Conservation (phyloP, 164 flowering plant genomes). For the Piper betle region DNA sequence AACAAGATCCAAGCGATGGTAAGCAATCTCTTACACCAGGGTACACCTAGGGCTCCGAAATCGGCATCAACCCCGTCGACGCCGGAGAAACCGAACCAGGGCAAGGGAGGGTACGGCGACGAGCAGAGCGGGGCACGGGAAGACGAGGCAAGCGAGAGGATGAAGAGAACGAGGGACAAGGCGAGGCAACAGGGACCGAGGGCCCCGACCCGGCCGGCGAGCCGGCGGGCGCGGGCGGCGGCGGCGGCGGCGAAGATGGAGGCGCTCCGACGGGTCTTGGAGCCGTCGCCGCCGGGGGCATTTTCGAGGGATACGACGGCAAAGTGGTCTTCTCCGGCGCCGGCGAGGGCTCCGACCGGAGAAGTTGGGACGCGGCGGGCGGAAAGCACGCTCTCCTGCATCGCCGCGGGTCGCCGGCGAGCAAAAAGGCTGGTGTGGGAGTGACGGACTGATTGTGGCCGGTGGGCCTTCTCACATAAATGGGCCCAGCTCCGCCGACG, state of each 20-base stretch:
- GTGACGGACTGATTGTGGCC: too few species aligned
- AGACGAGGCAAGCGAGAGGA: constrained; percentile 22
- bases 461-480: too few species aligned
- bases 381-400: constrained; percentile 51
- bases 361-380: constrained; percentile 27
- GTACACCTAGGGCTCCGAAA: constrained; percentile 86
- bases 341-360: constrained; percentile 4
- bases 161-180: constrained; percentile 17
- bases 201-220: constrained; percentile 26
- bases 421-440: too few species aligned
- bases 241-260: constrained; percentile 13
- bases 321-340: constrained; percentile 43
- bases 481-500: too few species aligned
- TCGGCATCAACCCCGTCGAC: constrained; percentile 73
- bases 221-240: constrained; percentile 14
- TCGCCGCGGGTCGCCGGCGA: constrained; percentile 3
- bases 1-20: not conserved
- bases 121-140: constrained; percentile 41
- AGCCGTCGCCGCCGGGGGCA: constrained; percentile 38
- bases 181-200: constrained; percentile 24
- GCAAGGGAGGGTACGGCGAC: constrained; percentile 29
- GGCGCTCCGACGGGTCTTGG: constrained; percentile 53
- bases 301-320: constrained; percentile 10
- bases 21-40: constrained; percentile 77
- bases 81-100: constrained; percentile 40